Conservation (phyloP, 805 yeast genomes). For the Zygosaccharomyces gambellarensis region DNA sequence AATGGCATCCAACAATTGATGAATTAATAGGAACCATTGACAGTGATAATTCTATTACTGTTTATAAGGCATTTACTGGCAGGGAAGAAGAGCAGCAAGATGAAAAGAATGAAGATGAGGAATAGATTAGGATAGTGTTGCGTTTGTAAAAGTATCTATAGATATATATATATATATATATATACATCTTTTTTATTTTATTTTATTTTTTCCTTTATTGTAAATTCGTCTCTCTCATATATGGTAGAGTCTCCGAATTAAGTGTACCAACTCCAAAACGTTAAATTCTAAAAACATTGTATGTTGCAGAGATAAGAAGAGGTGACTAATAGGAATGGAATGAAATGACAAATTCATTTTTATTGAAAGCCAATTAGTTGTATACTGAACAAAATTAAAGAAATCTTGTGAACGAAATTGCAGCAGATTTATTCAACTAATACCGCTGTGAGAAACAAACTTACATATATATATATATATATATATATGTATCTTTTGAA, state of each 20-base stretch:
- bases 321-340: too few species aligned
- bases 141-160: not conserved
- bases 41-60: constrained; percentile 26
- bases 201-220: not conserved
- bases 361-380: too few species aligned
- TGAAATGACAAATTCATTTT: too few species aligned
- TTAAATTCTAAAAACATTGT: too few species aligned
- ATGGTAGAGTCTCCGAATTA: not conserved
- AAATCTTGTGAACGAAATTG: too few species aligned
- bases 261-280: too few species aligned
- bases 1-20: constrained; percentile 29
- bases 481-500: too few species aligned
- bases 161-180: not conserved
- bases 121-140: constrained; percentile 10
- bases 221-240: not conserved
- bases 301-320: too few species aligned
- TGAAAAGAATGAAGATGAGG: constrained; percentile 10
- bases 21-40: constrained; percentile 29
- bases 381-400: too few species aligned
- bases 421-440: too few species aligned
- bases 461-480: too few species aligned
- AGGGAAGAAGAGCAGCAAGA: constrained; percentile 18
- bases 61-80: constrained; percentile 29
- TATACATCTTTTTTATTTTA: not conserved
- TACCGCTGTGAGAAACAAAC: too few species aligned